These are phyloP conservation scores for Schwanniomyces sp. DNA, from an alignment of 805 yeast species.

Conservation along the genomic window DNA sequence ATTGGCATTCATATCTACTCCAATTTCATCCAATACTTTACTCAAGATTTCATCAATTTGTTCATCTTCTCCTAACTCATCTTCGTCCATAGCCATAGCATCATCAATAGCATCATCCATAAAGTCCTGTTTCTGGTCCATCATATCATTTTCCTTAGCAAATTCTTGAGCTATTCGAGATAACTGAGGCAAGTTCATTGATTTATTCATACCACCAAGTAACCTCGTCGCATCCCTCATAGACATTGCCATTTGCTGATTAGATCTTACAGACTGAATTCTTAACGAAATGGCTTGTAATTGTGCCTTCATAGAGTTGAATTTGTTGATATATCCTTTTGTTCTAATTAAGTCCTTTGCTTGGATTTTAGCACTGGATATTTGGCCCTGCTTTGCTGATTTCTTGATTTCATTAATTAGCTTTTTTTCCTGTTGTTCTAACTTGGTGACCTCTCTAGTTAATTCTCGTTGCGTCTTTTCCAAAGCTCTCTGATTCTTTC, in stretches of 20 bases:
- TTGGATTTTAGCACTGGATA: constrained; percentile 87
- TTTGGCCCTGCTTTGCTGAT: constrained; percentile 87
- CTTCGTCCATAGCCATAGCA: constrained; percentile 83
- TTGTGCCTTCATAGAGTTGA: constrained; percentile 91
- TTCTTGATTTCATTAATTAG: constrained; percentile 82
- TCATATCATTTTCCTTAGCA: constrained; percentile 88
- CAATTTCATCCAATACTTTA: constrained; percentile 93
- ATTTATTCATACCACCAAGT: constrained; percentile 81
- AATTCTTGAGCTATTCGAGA: constrained; percentile 92
- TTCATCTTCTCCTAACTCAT: constrained; percentile 76
- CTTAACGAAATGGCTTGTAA: constrained; percentile 91
- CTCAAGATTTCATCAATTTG: constrained; percentile 90
- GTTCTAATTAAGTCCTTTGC: constrained; percentile 95
- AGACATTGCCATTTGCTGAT: constrained; percentile 91
- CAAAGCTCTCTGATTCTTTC: constrained; percentile 92
- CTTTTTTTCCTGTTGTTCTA: constrained; percentile 91
- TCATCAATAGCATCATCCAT: constrained; percentile 98
- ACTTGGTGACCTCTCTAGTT: constrained; percentile 79
- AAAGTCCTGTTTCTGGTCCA: constrained; percentile 99
- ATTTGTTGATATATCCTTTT: constrained; percentile 77
- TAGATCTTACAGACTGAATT: constrained; percentile 88
- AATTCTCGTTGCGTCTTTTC: constrained; percentile 94
- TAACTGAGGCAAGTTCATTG: constrained; percentile 88
- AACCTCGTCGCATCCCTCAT: constrained; percentile 92
- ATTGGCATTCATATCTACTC: constrained; percentile 69